These are phyloP conservation scores for Nakazawaea siamensis DNA, from an alignment of 805 yeast species.

Conservation along the genomic window DNA sequence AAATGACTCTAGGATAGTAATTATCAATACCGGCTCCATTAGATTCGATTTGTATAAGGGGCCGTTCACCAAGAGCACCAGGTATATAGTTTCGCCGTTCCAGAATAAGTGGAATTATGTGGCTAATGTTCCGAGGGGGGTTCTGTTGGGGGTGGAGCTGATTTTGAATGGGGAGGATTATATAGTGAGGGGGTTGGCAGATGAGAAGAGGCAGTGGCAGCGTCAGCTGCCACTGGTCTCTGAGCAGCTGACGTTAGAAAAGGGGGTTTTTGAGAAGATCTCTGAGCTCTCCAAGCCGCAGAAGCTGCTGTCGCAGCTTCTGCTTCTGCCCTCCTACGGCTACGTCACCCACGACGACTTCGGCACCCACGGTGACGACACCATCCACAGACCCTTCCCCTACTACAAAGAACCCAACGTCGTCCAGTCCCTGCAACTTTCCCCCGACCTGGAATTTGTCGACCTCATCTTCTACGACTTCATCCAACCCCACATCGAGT, in stretches of 20 bases:
- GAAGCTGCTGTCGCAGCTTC: too few relatives aligned
- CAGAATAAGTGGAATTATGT: slow-evolving; percentile 70
- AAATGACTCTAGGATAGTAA: slow-evolving; percentile 38
- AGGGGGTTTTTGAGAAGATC: neutral
- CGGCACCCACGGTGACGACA: slow-evolving; percentile 85
- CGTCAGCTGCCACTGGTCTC: slow-evolving; percentile 10
- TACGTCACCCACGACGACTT: slow-evolving; percentile 77
- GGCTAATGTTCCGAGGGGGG: slow-evolving; percentile 42
- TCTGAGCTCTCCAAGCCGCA: neutral
- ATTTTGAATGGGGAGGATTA: slow-evolving; percentile 51
- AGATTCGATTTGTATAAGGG: slow-evolving; percentile 85
- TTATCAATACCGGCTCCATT: slow-evolving; percentile 82
- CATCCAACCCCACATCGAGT: slow-evolving; percentile 42
- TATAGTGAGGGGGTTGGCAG: slow-evolving; percentile 22
- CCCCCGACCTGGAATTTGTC: slow-evolving; percentile 26
- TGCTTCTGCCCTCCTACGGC: too few relatives aligned
- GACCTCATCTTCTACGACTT: slow-evolving; percentile 80
- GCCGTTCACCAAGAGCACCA: slow-evolving; percentile 70
- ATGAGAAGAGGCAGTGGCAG: too few relatives aligned
- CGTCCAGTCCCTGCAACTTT: slow-evolving; percentile 41
- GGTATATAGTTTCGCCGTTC: slow-evolving; percentile 81
- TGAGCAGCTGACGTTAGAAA: neutral
- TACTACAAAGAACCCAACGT: slow-evolving; percentile 72
- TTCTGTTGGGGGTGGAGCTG: slow-evolving; percentile 47
- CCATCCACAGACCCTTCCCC: slow-evolving; percentile 52